These are phyloP conservation scores for Xerocomus amazonicus DNA, from an alignment of 1,284 basidiomycete genomes.

Conservation along the genomic window DNA sequence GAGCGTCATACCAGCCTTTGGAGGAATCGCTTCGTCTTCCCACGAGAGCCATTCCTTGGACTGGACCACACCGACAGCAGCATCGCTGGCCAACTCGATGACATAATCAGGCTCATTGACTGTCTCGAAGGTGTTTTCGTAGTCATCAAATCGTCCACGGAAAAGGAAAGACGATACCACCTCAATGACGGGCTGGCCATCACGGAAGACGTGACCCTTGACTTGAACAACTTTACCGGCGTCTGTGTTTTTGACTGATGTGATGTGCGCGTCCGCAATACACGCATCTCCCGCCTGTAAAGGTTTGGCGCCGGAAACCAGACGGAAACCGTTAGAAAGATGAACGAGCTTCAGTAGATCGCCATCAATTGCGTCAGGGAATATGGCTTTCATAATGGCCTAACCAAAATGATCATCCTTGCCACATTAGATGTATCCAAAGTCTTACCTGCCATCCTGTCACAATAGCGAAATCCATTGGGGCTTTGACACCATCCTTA, in stretches of 20 bases:
- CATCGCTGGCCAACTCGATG: conserved; percentile 73
- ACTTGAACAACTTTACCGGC: conserved; percentile 94
- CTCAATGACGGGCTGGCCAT: conserved; percentile 81
- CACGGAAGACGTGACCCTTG: conserved; percentile 79
- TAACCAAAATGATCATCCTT: conserved; percentile 33
- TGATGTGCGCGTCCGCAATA: conserved; percentile 84
- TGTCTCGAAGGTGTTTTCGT: conserved; percentile 93
- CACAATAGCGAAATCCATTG: conserved; percentile 99
- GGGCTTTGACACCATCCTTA: conserved; percentile 71
- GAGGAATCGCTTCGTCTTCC: conserved; percentile 80
- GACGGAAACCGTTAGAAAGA: conserved; percentile 93
- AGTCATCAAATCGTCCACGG: conserved; percentile 92
- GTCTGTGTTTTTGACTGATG: conserved; percentile 88
- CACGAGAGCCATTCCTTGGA: conserved; percentile 99
- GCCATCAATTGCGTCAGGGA: conserved; percentile 87
- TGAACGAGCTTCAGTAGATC: conserved; percentile 96
- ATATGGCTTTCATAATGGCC: conserved; percentile 97
- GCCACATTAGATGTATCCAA: not conserved
- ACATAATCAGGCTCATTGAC: conserved; percentile 86
- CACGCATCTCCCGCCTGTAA: conserved; percentile 88
- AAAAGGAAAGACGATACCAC: conserved; percentile 96
- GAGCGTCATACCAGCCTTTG: conserved; percentile 77
- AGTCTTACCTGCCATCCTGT: conserved; percentile 88
- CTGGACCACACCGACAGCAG: conserved; percentile 84
- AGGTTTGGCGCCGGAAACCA: conserved; percentile 74